Evolutionary conservation across 1,139 yeast species (phyloP).

Genomic region (Barnettozyma hawaiiensis): DNA sequence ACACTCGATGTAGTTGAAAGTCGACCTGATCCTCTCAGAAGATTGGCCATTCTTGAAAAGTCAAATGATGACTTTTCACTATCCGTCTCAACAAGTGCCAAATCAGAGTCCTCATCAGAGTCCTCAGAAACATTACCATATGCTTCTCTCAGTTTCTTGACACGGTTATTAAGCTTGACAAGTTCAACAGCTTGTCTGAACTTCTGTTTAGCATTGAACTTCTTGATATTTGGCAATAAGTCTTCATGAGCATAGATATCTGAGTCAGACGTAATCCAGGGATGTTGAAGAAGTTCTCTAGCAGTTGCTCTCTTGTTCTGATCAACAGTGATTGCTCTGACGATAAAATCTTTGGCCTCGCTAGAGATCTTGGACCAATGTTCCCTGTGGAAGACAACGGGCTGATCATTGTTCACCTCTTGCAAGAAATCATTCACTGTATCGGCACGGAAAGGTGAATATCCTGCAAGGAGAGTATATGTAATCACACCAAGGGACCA

Average conservation of each 20-base stretch:
- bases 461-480: slow-evolving; percentile 85
- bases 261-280: slow-evolving; percentile 59
- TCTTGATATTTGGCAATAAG: slow-evolving; percentile 63
- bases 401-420: slow-evolving; percentile 67
- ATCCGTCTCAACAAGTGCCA: slow-evolving; percentile 16
- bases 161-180: slow-evolving; percentile 69
- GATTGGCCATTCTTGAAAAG: slow-evolving; percentile 13
- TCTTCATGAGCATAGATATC: slow-evolving; percentile 48
- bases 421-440: slow-evolving; percentile 71
- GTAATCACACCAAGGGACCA: slow-evolving; percentile 93
- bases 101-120: slow-evolving; percentile 23
- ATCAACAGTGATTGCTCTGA: slow-evolving; percentile 56
- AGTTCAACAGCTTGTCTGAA: slow-evolving; percentile 83
- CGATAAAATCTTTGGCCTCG: slow-evolving; percentile 71
- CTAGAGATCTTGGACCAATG: slow-evolving; percentile 79
- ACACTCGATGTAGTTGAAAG: slow-evolving; percentile 1
- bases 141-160: slow-evolving; percentile 54
- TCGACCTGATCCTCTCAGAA: slow-evolving; percentile 7
- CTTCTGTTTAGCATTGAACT: slow-evolving; percentile 79
- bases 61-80: slow-evolving; percentile 12
- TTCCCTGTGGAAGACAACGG: slow-evolving; percentile 75
- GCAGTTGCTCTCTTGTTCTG: slow-evolving; percentile 69
- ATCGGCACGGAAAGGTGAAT: slow-evolving; percentile 87
- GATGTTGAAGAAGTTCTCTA: slow-evolving; percentile 52
- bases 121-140: slow-evolving; percentile 10